Evolutionary conservation across 2,329 filamentous ascomycete species (phyloP).

Genomic region (Alternaria sp.): DNA sequence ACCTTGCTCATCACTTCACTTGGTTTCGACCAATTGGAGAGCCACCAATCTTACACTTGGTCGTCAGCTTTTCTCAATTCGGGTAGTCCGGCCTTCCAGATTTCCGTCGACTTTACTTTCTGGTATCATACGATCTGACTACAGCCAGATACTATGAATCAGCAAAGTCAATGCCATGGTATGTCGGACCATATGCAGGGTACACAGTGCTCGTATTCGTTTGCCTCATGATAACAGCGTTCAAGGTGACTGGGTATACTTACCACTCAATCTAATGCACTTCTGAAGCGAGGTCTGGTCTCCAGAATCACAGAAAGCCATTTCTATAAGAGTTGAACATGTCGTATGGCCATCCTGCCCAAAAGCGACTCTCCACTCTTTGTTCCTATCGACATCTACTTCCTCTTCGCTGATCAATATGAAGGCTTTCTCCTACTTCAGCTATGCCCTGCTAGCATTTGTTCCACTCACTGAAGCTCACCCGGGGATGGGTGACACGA

Average conservation of each 20-base stretch:
- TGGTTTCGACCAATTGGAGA: slow-evolving; percentile 24
- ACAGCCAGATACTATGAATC: slow-evolving; percentile 13
- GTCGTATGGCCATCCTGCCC: background rate
- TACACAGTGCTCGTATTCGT: slow-evolving; percentile 29
- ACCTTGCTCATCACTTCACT: slow-evolving; percentile 11
- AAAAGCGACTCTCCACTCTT: background rate
- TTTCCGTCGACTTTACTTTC: background rate
- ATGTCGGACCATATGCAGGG: slow-evolving; percentile 11
- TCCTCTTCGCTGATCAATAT: slow-evolving; percentile 6
- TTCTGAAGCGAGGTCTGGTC: slow-evolving; percentile 7
- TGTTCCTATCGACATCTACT: background rate
- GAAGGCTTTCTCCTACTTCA: slow-evolving; percentile 22
- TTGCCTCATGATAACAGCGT: slow-evolving; percentile 9
- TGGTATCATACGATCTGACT: slow-evolving; percentile 12
- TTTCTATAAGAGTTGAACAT: background rate
- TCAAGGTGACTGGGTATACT: background rate
- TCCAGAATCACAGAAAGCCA: background rate
- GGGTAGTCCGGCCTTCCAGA: background rate
- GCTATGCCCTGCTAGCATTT: slow-evolving; percentile 28
- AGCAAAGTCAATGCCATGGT: background rate
- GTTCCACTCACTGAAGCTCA: slow-evolving; percentile 28
- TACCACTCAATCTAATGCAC: slow-evolving; percentile 13
- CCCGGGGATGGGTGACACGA: slow-evolving; percentile 41
- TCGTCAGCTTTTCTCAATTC: slow-evolving; percentile 34
- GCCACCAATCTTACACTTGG: slow-evolving; percentile 17